Conservation (phyloP, 495 filamentous ascomycete species). For the Aspergillus ostianus region DNA sequence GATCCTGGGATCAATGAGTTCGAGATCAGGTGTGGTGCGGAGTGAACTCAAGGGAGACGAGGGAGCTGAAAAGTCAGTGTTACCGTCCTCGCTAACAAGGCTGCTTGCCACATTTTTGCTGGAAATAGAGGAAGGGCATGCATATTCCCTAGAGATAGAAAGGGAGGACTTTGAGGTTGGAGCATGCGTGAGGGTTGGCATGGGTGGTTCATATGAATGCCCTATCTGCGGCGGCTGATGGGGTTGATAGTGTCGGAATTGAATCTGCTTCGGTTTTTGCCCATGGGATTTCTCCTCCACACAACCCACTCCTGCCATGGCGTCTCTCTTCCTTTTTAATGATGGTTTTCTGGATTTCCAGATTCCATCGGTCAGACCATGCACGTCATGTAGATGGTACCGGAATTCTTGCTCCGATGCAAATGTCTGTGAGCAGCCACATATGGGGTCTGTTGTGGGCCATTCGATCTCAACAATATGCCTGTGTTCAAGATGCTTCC, state of each 20-base stretch:
- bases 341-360: slow-evolving; percentile 1
- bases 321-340: slow-evolving; percentile 5
- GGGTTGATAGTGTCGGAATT: slow-evolving; percentile 6
- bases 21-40: neutral
- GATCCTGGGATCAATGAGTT: too few species aligned
- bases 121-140: neutral
- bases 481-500: neutral
- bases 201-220: neutral
- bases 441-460: neutral
- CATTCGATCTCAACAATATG: neutral
- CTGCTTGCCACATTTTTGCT: neutral
- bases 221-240: neutral
- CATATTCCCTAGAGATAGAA: neutral
- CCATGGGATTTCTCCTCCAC: neutral
- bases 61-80: neutral
- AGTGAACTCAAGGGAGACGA: slow-evolving; percentile 1
- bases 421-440: neutral
- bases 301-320: neutral
- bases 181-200: neutral
- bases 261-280: slow-evolving; percentile 6
- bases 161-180: neutral
- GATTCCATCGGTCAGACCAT: neutral
- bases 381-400: slow-evolving; percentile 3
- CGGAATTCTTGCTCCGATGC: neutral
- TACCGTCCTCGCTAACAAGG: neutral